These are phyloP conservation scores for Batkoa obscura DNA, from an alignment of 371 early-diverging fungal species.

Conservation along the genomic window DNA sequence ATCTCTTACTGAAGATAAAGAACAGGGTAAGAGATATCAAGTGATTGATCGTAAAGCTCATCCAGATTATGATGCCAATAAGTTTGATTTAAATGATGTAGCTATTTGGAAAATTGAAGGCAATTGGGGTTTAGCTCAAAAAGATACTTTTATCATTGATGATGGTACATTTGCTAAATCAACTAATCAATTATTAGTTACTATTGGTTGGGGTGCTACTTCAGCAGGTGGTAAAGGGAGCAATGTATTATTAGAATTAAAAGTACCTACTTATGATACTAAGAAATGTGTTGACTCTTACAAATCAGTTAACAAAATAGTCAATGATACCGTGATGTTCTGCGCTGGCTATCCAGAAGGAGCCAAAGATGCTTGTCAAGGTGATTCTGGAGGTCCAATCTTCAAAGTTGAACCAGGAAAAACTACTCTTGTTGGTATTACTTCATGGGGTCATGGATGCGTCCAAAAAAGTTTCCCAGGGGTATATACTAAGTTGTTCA, in stretches of 20 bases:
- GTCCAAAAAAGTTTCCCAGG: not conserved
- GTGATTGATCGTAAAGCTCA: not conserved
- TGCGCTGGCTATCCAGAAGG: conserved; percentile 7
- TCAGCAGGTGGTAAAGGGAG: not conserved
- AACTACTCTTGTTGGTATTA: not conserved
- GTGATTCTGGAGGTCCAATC: conserved; percentile 7
- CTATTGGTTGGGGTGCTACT: conserved; percentile 2
- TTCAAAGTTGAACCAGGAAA: not conserved
- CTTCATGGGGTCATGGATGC: conserved; percentile 5
- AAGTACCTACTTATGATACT: not conserved
- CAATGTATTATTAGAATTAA: not conserved
- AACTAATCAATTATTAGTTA: not conserved
- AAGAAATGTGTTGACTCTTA: not conserved
- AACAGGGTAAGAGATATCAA: not conserved
- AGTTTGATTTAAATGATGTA: conserved; percentile 2
- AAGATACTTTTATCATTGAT: not conserved
- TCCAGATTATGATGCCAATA: not conserved
- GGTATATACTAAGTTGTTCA: not conserved
- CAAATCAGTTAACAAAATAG: not conserved
- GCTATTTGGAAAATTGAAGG: conserved; percentile 1
- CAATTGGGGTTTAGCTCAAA: not conserved
- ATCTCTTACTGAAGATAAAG: not conserved
- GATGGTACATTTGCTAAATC: not conserved
- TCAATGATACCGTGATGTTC: not conserved
- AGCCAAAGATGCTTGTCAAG: conserved; percentile 5